Evolutionary conservation across 2,329 filamentous ascomycete species (phyloP), one percentile per base, ranked within the genome.

Genomic region (Colletotrichum liaoningense): DNA sequence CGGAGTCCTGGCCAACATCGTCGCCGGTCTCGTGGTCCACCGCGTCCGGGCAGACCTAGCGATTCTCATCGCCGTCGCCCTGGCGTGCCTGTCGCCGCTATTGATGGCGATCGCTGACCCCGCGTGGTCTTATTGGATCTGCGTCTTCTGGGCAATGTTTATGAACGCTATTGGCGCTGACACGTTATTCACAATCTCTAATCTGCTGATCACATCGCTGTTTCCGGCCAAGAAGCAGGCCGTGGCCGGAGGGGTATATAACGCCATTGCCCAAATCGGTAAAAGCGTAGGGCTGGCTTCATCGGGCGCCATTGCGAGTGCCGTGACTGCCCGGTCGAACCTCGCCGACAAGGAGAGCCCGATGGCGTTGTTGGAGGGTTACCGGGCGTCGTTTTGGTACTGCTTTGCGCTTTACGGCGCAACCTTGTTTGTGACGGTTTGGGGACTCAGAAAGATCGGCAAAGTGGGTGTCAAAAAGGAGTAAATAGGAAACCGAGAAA

Each of bases 231-330:
- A 88, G 16, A 87, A 84, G 2, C 90, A 92, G 69, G 88, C 86
- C 0, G 82, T 92, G 0, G 90, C 88, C 0, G 90, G 89, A 0
- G 89, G 86, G 0, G 88, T 92, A 0, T 92, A 91, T 78, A 91
- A 89, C 67, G 89, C 88, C 1, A 83, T 89, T 1, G 84, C 85
- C 0, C 89, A 91, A 68, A 88, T 92, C 69, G 90, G 90, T 0
- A 88, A 84, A 14, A 84, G 86, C 0, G 81, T 90, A 0, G 88
- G 88, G 0, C 76, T 91, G 7, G 87, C 87, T 5, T 79, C 88
- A 2, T 85, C 86, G 11, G 86, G 86, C 9, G 84, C 87, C 0
- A 86, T 90, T 26, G 82, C 85, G 2, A 80, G 82, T 0, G 82
- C 82, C 3, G 84, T 88, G 0, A 87, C 86, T 1, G 81, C 85